Evolutionary conservation across 208 protist genomes (phyloP).

Genomic region (Leishmania lainsoni): DNA sequence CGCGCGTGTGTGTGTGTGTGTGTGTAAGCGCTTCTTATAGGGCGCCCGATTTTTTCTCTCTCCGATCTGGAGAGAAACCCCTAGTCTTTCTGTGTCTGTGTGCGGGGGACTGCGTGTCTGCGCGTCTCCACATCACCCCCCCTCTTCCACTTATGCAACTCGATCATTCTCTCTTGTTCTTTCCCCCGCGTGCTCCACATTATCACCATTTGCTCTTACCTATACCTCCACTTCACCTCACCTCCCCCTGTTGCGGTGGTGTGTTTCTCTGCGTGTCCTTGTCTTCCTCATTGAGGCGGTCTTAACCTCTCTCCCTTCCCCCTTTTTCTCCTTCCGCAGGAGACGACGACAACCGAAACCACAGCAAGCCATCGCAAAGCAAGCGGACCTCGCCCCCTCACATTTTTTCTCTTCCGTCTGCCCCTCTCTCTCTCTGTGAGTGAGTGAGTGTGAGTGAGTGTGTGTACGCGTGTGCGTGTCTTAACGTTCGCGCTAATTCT

Average conservation of each 20-base stretch:
- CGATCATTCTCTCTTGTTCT: background rate
- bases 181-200: background rate
- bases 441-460: too few relatives aligned
- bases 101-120: too few relatives aligned
- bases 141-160: background rate
- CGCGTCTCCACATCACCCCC: background rate
- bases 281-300: background rate
- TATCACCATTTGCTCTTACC: background rate
- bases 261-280: background rate
- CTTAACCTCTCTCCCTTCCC: background rate
- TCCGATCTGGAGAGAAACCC: background rate
- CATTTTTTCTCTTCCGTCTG: background rate
- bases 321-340: background rate
- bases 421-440: background rate
- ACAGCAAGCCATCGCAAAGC: too few relatives aligned
- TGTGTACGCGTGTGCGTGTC: background rate
- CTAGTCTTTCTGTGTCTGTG: too few relatives aligned
- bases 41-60: too few relatives aligned
- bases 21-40: background rate
- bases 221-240: background rate
- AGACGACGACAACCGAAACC: background rate
- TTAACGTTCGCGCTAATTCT: background rate
- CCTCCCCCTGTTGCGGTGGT: background rate
- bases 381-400: background rate
- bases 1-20: background rate